phyloP scores from a whole-genome alignment of 805 yeast genomes.

The Candida odintsovae region DNA sequence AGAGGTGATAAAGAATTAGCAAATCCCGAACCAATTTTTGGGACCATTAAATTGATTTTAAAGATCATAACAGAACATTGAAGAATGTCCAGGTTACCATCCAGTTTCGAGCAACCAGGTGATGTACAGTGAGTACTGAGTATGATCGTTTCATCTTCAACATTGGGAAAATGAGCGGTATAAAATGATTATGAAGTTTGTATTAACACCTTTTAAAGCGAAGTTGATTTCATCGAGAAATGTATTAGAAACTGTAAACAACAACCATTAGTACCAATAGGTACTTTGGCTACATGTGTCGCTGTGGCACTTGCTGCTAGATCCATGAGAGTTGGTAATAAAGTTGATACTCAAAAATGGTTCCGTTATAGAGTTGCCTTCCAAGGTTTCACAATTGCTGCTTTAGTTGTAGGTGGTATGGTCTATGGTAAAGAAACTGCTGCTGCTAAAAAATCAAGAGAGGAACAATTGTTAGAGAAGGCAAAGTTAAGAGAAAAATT shows the following conservation, averaged over 20 bases:
- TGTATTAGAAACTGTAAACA: constrained; percentile 62
- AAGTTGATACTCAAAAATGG: constrained; percentile 73
- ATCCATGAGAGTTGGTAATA: constrained; percentile 68
- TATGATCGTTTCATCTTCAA: not conserved
- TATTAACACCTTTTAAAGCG: constrained; percentile 19
- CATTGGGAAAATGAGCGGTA: not conserved
- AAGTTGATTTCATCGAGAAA: constrained; percentile 47
- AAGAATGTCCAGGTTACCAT: constrained; percentile 27
- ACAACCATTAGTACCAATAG: constrained; percentile 87
- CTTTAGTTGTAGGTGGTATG: constrained; percentile 75
- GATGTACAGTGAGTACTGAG: constrained; percentile 18
- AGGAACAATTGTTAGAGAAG: constrained; percentile 65
- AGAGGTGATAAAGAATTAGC: too few species aligned
- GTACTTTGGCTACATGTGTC: constrained; percentile 69
- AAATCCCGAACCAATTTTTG: not conserved
- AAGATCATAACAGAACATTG: too few species aligned
- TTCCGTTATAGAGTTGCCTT: constrained; percentile 86
- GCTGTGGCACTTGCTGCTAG: constrained; percentile 78
- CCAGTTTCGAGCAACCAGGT: constrained; percentile 29
- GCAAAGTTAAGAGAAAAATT: constrained; percentile 79
- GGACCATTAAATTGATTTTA: too few species aligned
- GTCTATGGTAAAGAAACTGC: constrained; percentile 50
- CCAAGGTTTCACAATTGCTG: constrained; percentile 79
- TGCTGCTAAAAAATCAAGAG: constrained; percentile 44
- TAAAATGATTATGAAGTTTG: not conserved